Evolutionary conservation across 805 yeast species (phyloP).

Genomic region (Huiozyma sinensis): DNA sequence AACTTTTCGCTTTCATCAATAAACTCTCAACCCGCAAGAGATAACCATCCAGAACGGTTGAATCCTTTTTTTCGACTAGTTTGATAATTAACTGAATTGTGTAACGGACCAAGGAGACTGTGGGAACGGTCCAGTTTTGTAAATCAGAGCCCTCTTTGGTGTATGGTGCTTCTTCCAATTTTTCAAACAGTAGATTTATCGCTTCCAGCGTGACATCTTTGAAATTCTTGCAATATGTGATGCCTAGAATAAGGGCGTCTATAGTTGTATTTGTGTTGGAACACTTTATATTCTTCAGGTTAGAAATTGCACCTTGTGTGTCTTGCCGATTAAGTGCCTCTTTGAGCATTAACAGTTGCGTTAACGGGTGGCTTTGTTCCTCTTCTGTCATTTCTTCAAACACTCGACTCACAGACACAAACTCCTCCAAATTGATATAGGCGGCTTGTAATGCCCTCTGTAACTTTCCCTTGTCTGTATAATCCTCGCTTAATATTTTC

Average conservation of each 20-base stretch:
- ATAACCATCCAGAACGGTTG: background rate
- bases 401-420: constrained; percentile 12
- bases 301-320: constrained; percentile 6
- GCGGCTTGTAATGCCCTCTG: constrained; percentile 29
- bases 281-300: constrained; percentile 21
- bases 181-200: constrained; percentile 20
- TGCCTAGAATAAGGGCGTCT: constrained; percentile 25
- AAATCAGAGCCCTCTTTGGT: background rate
- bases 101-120: constrained; percentile 18
- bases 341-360: constrained; percentile 28
- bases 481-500: constrained; percentile 17
- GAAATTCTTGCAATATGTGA: constrained; percentile 21
- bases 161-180: constrained; percentile 8
- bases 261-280: constrained; percentile 29
- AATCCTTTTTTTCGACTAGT: constrained; percentile 10
- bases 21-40: constrained; percentile 3
- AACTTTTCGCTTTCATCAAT: constrained; percentile 6
- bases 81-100: constrained; percentile 27
- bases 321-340: constrained; percentile 10
- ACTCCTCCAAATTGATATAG: constrained; percentile 16
- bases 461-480: constrained; percentile 28
- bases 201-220: constrained; percentile 20
- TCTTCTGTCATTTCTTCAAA: constrained; percentile 17
- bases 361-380: constrained; percentile 19
- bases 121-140: constrained; percentile 16